phyloP scores from a whole-genome alignment of 495 filamentous ascomycete genomes.

The Tuber umbilicatum region DNA sequence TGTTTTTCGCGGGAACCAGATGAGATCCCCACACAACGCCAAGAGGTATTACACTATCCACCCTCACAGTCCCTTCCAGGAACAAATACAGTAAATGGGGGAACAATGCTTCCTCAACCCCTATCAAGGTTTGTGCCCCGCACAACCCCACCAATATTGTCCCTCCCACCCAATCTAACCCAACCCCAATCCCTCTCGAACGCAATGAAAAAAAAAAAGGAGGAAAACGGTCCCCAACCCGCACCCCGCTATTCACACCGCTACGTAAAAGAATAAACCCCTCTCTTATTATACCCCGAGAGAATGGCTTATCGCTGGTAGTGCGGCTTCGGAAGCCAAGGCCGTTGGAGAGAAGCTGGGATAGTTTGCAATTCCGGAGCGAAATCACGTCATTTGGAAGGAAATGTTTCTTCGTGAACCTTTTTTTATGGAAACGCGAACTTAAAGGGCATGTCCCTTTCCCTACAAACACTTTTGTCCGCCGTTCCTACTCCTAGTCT shows the following conservation, averaged over 20 bases:
- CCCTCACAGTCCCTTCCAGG: not conserved
- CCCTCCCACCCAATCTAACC: not conserved
- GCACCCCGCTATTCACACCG: slow-evolving; percentile 3
- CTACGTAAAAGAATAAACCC: not conserved
- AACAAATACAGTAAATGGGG: not conserved
- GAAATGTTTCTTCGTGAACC: not conserved
- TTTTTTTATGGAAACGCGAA: not conserved
- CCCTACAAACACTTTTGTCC: slow-evolving; percentile 5
- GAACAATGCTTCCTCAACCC: not conserved
- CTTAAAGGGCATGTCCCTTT: not conserved
- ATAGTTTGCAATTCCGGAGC: not conserved
- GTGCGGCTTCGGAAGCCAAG: not conserved
- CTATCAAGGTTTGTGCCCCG: not conserved
- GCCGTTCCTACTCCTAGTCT: not conserved
- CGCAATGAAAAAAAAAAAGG: not conserved
- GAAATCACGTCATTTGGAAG: slow-evolving; percentile 30
- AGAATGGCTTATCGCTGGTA: not conserved
- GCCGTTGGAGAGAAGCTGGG: not conserved
- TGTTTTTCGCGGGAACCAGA: not conserved
- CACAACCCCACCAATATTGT: not conserved
- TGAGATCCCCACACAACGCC: not conserved
- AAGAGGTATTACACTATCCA: not conserved
- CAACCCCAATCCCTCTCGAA: not conserved
- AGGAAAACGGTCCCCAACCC: not conserved
- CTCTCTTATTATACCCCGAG: not conserved